Percentiles rank a stretch among this genome's conserved stretches.
Conservation (phyloP, 768 basidiomycete genomes). For the Cubamyces sp. region DNA sequence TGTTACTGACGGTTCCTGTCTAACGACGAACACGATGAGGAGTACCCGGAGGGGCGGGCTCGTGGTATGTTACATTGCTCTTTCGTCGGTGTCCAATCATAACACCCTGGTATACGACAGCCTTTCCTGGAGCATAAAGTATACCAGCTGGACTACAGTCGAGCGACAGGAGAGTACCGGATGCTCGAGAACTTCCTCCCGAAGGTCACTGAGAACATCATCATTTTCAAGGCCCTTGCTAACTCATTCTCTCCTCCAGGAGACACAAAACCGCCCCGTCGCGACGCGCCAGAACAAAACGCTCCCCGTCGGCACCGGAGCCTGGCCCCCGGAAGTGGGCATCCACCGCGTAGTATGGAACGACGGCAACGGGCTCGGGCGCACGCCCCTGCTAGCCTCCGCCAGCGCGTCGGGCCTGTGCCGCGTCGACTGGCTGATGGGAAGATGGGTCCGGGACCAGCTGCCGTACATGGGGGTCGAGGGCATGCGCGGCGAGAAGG, state of each 20-base stretch:
- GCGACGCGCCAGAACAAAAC: conserved; percentile 43
- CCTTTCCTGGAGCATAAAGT: conserved; percentile 80
- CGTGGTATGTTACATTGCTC: conserved; percentile 53
- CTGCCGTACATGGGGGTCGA: conserved; percentile 69
- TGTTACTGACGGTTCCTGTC: conserved; percentile 81
- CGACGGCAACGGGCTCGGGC: conserved; percentile 65
- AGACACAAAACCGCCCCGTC: conserved; percentile 52
- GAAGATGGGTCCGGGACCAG: conserved; percentile 71
- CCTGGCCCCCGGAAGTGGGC: conserved; percentile 72
- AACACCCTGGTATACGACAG: conserved; percentile 39
- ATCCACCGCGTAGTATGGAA: conserved; percentile 87
- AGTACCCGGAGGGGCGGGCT: conserved; percentile 71
- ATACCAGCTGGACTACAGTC: conserved; percentile 88
- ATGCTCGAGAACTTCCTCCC: conserved; percentile 90
- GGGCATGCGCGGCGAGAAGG: conserved; percentile 60
- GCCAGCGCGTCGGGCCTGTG: conserved; percentile 86
- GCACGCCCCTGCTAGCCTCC: conserved; percentile 67
- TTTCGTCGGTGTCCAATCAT: not conserved
- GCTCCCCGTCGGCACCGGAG: conserved; percentile 49
- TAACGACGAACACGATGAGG: conserved; percentile 72
- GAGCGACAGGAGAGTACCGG: conserved; percentile 71
- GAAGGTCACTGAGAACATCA: conserved; percentile 45
- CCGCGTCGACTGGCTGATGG: conserved; percentile 78
- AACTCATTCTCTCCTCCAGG: conserved; percentile 37
- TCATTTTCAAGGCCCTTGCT: not conserved